Percentiles rank a stretch among this genome's conserved stretches.
Conservation (phyloP, 169 alveolate species). For the Perkinsus marinus region DNA sequence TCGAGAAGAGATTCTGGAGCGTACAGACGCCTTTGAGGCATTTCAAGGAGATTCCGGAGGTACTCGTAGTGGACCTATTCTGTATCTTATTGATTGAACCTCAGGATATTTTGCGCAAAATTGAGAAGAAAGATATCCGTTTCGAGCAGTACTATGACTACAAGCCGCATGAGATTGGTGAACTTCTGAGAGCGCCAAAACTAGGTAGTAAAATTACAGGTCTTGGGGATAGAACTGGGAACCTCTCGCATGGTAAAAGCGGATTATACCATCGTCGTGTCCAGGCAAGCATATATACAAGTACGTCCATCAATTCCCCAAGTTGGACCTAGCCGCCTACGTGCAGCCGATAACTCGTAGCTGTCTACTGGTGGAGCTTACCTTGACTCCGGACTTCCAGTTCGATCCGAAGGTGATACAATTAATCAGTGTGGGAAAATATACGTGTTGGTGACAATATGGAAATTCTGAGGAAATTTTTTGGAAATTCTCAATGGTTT, state of each 20-base stretch:
- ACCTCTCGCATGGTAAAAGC: too few species aligned
- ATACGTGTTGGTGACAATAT: too few species aligned
- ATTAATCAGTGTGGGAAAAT: too few species aligned
- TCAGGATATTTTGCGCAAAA: constrained; percentile 78
- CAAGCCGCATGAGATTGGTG: constrained; percentile 77
- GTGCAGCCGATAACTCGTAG: constrained; percentile 91
- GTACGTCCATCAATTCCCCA: constrained; percentile 79
- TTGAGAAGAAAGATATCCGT: constrained; percentile 87
- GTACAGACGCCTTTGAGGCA: constrained; percentile 96
- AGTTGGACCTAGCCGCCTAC: constrained; percentile 78
- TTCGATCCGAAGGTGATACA: constrained; percentile 67
- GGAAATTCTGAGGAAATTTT: too few species aligned
- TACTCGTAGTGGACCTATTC: background rate
- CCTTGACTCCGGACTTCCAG: constrained; percentile 79
- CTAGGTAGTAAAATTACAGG: constrained; percentile 42
- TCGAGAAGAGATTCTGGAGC: constrained; percentile 94
- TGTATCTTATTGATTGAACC: background rate
- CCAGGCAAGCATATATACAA: constrained; percentile 54
- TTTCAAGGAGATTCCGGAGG: constrained; percentile 73
- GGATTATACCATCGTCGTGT: background rate
- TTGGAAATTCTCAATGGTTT: too few species aligned
- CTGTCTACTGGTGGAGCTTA: constrained; percentile 77
- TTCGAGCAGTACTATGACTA: constrained; percentile 88
- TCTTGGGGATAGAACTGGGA: background rate
- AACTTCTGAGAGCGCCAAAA: constrained; percentile 73